Base-by-base conservation (phyloP, 192 early-diverging fungal genomes). In the Mortierella claussenii region DNA sequence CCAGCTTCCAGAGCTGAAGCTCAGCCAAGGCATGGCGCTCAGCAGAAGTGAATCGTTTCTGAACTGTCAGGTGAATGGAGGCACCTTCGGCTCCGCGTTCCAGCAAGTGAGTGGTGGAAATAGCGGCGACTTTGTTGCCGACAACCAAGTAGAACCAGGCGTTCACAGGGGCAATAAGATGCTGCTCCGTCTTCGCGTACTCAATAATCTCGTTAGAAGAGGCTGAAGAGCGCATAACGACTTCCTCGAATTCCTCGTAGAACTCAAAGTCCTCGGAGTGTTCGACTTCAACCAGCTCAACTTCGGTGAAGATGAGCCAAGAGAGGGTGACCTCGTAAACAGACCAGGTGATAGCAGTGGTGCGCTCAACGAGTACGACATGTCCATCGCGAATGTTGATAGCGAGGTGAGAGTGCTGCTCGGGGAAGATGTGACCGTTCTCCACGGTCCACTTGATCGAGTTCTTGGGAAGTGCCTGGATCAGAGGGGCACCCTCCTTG, bases 1-100 rank as follows among this genome's bases (percentile, higher is more conserved):
- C 70, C 21, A 75, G 49, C 62, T 60, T 75, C 70, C 70, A 75
- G 57, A 75, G 70, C 56, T 75, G 70, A 30, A 75, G 70, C 17
- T 75, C 70, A 30, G 65, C 31, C 13, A 75, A 44, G 27, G 70
- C 55, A 28, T 75, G 70, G 43, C 70, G 70, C 48, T 65, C 37
- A 13, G 42, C 57, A 42, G 70, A 75, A 37, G 44, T 26, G 62
- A 75, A 75, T 15, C 51, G 34, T 56, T 75, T 75, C 51, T 75
- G 70, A 32, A 51, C 56, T 21, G 43, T 37, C 17, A 65, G 24
- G 15, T 57, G 24, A 32, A 75, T 54, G 6, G 43, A 45, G 4
- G 70, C 70, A 12, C 70, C 70, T 3, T 75, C 70, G 1, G 55
- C 47, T 27, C 56, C 62, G n/a, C 30, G 32, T 54, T 75, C 70